Evolutionary conservation across 2,329 filamentous ascomycete species (phyloP).

Genomic region (Pyrenochaeta sp.): DNA sequence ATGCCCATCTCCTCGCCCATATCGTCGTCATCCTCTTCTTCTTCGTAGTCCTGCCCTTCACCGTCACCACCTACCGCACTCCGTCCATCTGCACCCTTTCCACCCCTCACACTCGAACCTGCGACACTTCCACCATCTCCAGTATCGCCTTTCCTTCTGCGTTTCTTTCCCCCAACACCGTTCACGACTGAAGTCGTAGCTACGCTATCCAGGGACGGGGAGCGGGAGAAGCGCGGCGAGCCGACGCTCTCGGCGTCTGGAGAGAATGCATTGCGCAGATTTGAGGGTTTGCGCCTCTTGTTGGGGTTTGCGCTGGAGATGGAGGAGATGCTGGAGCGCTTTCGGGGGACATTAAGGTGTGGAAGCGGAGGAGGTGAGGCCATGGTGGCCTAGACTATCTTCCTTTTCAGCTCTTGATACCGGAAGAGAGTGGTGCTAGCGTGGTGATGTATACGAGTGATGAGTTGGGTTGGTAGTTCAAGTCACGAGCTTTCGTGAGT

Average conservation of each 20-base stretch:
- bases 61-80: conserved; percentile 55
- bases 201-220: conserved; percentile 69
- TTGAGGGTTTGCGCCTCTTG: conserved; percentile 78
- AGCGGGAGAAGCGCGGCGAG: conserved; percentile 66
- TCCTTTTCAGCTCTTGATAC: not conserved
- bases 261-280: conserved; percentile 81
- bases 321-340: conserved; percentile 66
- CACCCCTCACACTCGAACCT: conserved; percentile 45
- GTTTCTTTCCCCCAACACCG: conserved; percentile 62
- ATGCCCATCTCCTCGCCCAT: conserved; percentile 53
- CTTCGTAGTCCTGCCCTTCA: conserved; percentile 67
- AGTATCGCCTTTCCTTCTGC: conserved; percentile 51
- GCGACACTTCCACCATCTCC: conserved; percentile 46
- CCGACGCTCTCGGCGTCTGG: conserved; percentile 63
- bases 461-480: not conserved
- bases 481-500: not conserved
- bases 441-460: not conserved
- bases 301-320: conserved; percentile 48
- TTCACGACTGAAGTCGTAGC: conserved; percentile 61
- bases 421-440: not conserved
- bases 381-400: conserved; percentile 54
- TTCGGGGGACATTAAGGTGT: conserved; percentile 66
- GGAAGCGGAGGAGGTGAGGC: conserved; percentile 66
- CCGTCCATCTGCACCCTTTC: conserved; percentile 28
- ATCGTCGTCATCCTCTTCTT: conserved; percentile 65